Conservation (phyloP, 2,329 filamentous ascomycete genomes). For the Cordyceps militaris region DNA sequence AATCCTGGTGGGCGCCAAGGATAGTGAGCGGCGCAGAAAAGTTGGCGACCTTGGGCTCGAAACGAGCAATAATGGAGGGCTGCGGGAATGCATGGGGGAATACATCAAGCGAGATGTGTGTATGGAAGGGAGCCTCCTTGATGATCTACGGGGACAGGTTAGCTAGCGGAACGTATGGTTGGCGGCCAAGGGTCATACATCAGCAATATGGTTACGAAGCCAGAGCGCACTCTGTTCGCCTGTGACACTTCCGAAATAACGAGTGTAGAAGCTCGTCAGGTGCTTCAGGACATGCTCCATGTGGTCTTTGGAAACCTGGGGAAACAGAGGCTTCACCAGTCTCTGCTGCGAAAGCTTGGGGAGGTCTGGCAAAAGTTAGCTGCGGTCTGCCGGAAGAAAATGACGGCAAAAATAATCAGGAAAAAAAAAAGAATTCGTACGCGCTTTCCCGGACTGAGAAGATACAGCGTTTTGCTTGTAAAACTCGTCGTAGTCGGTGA, state of each 20-base stretch:
- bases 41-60: slow-evolving; percentile 37
- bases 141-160: slow-evolving; percentile 21
- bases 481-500: slow-evolving; percentile 55
- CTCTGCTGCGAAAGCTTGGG: slow-evolving; percentile 40
- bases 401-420: neutral
- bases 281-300: slow-evolving; percentile 59
- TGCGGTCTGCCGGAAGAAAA: neutral
- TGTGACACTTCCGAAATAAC: slow-evolving; percentile 41
- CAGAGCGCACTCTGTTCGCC: slow-evolving; percentile 28
- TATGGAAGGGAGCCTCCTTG: slow-evolving; percentile 27
- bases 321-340: slow-evolving; percentile 48
- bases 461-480: slow-evolving; percentile 21
- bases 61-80: slow-evolving; percentile 63
- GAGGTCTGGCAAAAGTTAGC: slow-evolving; percentile 20
- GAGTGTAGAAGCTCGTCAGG: slow-evolving; percentile 53
- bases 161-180: neutral
- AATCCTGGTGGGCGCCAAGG: slow-evolving; percentile 66
- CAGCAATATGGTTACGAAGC: slow-evolving; percentile 30
- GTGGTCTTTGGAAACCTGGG: slow-evolving; percentile 52
- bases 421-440: slow-evolving; percentile 16
- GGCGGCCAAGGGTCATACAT: slow-evolving; percentile 14
- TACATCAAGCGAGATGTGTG: slow-evolving; percentile 34
- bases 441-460: slow-evolving; percentile 23
- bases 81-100: slow-evolving; percentile 65
- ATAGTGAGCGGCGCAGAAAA: slow-evolving; percentile 35